Evolutionary conservation across 2,329 filamentous ascomycete genomes (phyloP), one percentile per base, ranked within the genome.

Genomic region (Thermothelomyces thermophilus): DNA sequence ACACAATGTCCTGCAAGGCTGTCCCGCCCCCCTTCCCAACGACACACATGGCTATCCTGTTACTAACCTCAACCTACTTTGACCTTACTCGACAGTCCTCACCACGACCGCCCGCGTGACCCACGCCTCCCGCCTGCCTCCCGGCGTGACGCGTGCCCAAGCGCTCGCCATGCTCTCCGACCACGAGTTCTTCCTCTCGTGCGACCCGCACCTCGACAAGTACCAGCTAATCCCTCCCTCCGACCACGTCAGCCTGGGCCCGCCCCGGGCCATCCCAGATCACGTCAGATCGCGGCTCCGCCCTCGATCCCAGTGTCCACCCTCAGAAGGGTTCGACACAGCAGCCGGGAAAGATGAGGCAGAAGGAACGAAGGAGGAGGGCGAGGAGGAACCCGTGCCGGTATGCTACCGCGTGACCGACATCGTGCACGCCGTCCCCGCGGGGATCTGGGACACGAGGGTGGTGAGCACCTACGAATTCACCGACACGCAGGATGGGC

Each of bases 381-480:
- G 8, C 22, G 30, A 11, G 22, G 17, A 20, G 39, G 20, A 16
- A 17, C 5, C 17, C 16, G n/a, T 14, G 13, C 42, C 46, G 11
- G 19, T 9, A 41, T 66, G 68, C 54, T 80, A 73, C 64, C 66
- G 68, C 28, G 73, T 79, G 20, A 74, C 69, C 6, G 73, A 76
- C 54, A 65, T 69, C 33, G 68, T 78, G 7, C 74, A 78, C 57
- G 68, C 74, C 33, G 66, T 80, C 20, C 76, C 76, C 3, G 74
- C 74, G 13, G 75, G 76, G 2, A 66, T 80, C 24, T 80, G 75
- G 75, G 75, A 76, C 58, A 73, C 69, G 45, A 72, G 73, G 41
- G 73, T 80, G 6, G 68, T 74, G 46, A 79, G 75, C 65, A 71
- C 63, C 5, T 76, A 77, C 59, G 76, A 80, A 63, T 74, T 80